Evolutionary conservation across 108 stramenopile species (phyloP).

Genomic region (Epipyxis sp.): DNA sequence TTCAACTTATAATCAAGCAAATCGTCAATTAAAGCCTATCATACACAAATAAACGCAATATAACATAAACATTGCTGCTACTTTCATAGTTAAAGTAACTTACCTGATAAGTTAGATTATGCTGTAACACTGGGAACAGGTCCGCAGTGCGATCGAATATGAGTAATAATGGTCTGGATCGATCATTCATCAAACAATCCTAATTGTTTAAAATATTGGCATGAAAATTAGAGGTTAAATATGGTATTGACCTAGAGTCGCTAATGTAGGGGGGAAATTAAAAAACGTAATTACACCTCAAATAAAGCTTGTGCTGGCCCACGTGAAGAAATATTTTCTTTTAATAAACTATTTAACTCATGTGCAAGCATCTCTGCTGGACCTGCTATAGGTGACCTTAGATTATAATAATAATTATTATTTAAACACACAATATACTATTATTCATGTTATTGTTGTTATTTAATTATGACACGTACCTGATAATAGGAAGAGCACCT

Average conservation of each 20-base stretch:
- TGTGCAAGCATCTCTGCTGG: slow-evolving; percentile 93
- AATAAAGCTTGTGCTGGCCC: slow-evolving; percentile 24
- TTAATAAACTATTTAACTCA: slow-evolving; percentile 72
- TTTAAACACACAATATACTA: no score
- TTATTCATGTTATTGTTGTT: no score
- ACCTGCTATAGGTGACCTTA: slow-evolving; percentile 84
- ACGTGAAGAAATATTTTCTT: not conserved
- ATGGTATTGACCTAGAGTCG: no score
- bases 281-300: no score
- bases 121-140: slow-evolving; percentile 81
- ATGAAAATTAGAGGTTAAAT: no score
- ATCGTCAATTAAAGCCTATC: slow-evolving; percentile 91
- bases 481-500: not conserved
- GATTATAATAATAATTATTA: no score
- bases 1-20: slow-evolving; percentile 79
- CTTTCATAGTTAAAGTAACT: no score
- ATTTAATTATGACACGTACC: no score
- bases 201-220: no score
- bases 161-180: slow-evolving; percentile 76
- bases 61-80: no score
- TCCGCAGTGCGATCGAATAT: slow-evolving; percentile 90
- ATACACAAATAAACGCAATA: no score
- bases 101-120: slow-evolving; percentile 91
- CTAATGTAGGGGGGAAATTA: no score
- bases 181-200: slow-evolving; percentile 26